Evolutionary conservation across 2,329 filamentous ascomycete genomes (phyloP), one percentile per base, ranked within the genome.

Genomic region (Ascochyta koolunga): DNA sequence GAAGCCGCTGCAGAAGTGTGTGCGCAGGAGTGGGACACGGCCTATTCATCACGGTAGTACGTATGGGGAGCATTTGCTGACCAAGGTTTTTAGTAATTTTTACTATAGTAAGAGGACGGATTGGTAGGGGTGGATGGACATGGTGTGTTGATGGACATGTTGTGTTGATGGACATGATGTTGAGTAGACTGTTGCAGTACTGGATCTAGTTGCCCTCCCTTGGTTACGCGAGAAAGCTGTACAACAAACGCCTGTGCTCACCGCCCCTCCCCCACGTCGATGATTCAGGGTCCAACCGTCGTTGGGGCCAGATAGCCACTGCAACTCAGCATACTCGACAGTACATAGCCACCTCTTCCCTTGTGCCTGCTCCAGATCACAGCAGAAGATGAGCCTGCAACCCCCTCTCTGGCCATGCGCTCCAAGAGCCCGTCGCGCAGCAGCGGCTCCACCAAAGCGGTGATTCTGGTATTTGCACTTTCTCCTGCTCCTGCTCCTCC

Each of bases 401-500:
- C 71, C 68, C 16, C 71, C 25, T 73, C 71, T 19, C 70, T 75
- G 53, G 64, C 70, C 43, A 47, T 68, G 58, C 64, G 72, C 60
- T 63, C 71, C 57, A 74, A 72, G 62, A 55, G 52, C 52, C 52
- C 52, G 41, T 68, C 71, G 37, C 66, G 65, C 22, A 60, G 66
- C 33, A 65, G 66, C 31, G 68, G 69, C 60, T 83, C 87, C 62
- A 96, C 93, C 74, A 98, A 97, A 80, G 93, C 93, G 65, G 89
- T 97, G 66, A 96, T 98, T 78, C 81, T 98, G 82, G 93, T 96
- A 83, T 71, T 82, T 75, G n/a, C n/a, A n/a, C n/a, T n/a, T n/a
- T n/a, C n/a, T n/a, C n/a, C n/a, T n/a, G n/a, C n/a, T n/a, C n/a
- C n/a, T n/a, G n/a, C n/a, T n/a, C n/a, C n/a, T n/a, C n/a, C n/a